Evolutionary conservation across 2,329 filamentous ascomycete species (phyloP).

Genomic region (Xylaria hypoxylon): DNA sequence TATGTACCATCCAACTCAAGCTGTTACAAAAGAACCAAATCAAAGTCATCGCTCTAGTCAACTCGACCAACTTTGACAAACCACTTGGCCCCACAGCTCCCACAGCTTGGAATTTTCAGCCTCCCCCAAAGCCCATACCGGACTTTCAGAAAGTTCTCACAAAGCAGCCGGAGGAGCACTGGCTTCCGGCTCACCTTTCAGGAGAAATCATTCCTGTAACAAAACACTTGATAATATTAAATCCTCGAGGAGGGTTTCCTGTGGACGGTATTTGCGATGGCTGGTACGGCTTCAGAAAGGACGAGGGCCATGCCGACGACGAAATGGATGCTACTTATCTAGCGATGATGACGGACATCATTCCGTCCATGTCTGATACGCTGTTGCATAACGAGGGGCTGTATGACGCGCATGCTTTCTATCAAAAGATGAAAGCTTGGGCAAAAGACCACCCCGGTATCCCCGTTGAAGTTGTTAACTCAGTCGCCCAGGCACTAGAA

Average conservation of each 20-base stretch:
- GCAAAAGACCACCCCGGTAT: constrained; percentile 43
- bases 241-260: constrained; percentile 43
- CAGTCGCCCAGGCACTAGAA: constrained; percentile 39
- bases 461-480: constrained; percentile 34
- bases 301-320: constrained; percentile 38
- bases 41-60: constrained; percentile 42
- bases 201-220: constrained; percentile 46
- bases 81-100: constrained; percentile 39
- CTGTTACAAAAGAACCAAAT: constrained; percentile 40
- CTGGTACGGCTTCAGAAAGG: constrained; percentile 45
- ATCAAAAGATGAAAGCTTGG: constrained; percentile 38
- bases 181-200: constrained; percentile 39
- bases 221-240: constrained; percentile 33
- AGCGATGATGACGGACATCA: constrained; percentile 45
- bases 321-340: constrained; percentile 45
- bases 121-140: constrained; percentile 42
- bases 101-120: constrained; percentile 36
- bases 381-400: constrained; percentile 44
- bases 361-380: constrained; percentile 49
- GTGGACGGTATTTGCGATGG: constrained; percentile 42
- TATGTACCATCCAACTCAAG: constrained; percentile 44
- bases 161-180: constrained; percentile 40
- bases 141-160: constrained; percentile 42
- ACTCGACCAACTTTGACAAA: constrained; percentile 44
- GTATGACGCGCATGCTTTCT: constrained; percentile 42